phyloP scores from a whole-genome alignment of 139 green algal genomes.

The Nannochloris sp. region DNA sequence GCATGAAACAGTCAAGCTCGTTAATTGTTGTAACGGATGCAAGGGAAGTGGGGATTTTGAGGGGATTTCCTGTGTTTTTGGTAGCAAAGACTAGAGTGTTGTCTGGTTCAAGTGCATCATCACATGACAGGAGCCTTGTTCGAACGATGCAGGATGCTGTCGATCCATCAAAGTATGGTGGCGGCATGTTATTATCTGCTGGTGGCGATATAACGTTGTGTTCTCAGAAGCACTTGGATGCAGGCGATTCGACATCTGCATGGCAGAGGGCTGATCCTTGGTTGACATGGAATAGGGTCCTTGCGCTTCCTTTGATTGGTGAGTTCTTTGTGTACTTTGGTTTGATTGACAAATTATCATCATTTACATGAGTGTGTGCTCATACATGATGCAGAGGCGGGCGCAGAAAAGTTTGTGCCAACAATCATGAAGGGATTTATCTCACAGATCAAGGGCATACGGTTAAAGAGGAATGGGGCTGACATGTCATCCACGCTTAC shows the following conservation, averaged over 20 bases:
- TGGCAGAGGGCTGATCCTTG: conserved; percentile 36
- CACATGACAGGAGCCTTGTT: neutral
- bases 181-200: conserved; percentile 66
- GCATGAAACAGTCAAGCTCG: conserved; percentile 27
- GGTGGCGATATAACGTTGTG: conserved; percentile 62
- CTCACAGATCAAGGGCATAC: conserved; percentile 44
- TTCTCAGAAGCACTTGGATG: conserved; percentile 45
- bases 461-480: conserved; percentile 14
- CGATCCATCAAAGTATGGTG: conserved; percentile 23
- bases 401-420: conserved; percentile 43
- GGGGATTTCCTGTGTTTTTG: conserved; percentile 40
- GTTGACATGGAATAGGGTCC: conserved; percentile 68
- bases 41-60: conserved; percentile 38
- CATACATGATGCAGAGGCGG: conserved; percentile 13
- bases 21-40: conserved; percentile 48
- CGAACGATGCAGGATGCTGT: neutral
- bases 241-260: conserved; percentile 6
- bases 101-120: conserved; percentile 5
- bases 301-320: conserved; percentile 41
- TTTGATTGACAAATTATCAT: too few relatives aligned
- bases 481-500: conserved; percentile 32
- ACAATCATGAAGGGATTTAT: conserved; percentile 66
- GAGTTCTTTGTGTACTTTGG: neutral
- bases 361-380: neutral
- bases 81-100: conserved; percentile 45